Percentiles rank a stretch among this genome's conserved stretches.
Conservation (phyloP, 768 basidiomycete genomes). For the Zangia roseola region DNA sequence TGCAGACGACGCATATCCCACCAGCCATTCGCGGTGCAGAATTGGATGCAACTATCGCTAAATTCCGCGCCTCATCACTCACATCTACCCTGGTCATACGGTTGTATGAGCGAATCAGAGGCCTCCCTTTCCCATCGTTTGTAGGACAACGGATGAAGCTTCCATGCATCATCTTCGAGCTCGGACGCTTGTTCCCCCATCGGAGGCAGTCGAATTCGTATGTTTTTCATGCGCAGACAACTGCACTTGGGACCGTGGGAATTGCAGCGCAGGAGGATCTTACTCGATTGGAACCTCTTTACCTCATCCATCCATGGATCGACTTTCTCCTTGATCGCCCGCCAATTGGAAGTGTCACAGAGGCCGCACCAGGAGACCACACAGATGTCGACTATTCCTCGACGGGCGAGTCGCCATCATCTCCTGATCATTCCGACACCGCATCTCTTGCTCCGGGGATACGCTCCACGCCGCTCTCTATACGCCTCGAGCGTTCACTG, state of each 20-base stretch:
- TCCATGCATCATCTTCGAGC: conserved; percentile 9
- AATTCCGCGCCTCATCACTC: background rate
- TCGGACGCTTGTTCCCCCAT: background rate
- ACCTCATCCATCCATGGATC: conserved; percentile 17
- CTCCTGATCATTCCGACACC: too few species aligned
- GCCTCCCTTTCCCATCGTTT: background rate
- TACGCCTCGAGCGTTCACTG: background rate
- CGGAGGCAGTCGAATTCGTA: background rate
- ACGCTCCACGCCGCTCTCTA: background rate
- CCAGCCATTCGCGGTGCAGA: background rate
- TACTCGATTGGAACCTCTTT: background rate
- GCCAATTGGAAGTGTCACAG: background rate
- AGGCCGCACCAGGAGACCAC: background rate
- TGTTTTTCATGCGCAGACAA: background rate
- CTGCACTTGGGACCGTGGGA: conserved; percentile 5
- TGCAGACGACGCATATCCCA: background rate
- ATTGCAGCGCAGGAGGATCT: conserved; percentile 8
- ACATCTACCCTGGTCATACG: background rate
- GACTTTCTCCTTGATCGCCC: conserved; percentile 10
- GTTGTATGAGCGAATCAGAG: background rate
- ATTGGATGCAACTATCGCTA: background rate
- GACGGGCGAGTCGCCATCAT: background rate
- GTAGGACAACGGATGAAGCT: background rate
- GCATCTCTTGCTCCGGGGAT: too few species aligned
- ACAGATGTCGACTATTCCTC: background rate